Conservation (phyloP, 2,329 filamentous ascomycete genomes). For the Plenodomus tracheiphilus region DNA sequence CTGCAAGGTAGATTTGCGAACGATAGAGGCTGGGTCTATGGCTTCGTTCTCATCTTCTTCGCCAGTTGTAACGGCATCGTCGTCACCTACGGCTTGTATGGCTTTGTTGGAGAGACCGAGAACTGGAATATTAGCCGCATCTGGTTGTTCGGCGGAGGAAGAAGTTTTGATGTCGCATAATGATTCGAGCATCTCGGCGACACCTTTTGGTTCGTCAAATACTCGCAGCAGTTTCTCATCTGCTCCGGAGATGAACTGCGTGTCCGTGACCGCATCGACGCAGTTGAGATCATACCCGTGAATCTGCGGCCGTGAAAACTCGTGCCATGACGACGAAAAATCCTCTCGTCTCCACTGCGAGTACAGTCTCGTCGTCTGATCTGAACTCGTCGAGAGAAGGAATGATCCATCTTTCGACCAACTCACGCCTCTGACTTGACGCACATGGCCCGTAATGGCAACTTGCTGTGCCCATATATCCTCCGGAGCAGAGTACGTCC, state of each 20-base stretch:
- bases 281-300: constrained; percentile 98
- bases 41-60: constrained; percentile 58
- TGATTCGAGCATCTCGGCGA: constrained; percentile 71
- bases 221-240: constrained; percentile 98
- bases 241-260: constrained; percentile 88
- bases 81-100: constrained; percentile 57
- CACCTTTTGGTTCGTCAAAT: constrained; percentile 84
- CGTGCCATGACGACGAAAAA: constrained; percentile 73
- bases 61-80: constrained; percentile 36
- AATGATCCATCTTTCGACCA: constrained; percentile 86
- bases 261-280: constrained; percentile 72
- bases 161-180: constrained; percentile 62
- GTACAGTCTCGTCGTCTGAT: constrained; percentile 91
- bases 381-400: constrained; percentile 82
- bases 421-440: constrained; percentile 76
- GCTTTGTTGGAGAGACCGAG: constrained; percentile 96
- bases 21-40: constrained; percentile 58
- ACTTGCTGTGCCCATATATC: constrained; percentile 77
- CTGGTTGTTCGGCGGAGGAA: constrained; percentile 59
- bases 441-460: constrained; percentile 82
- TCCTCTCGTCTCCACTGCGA: constrained; percentile 69
- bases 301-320: constrained; percentile 93
- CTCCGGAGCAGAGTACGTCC: constrained; percentile 64
- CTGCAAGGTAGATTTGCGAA: constrained; percentile 65
- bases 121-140: constrained; percentile 92